Base-by-base conservation (phyloP, 331 rosid species). In the Pyracantha coccinea region DNA sequence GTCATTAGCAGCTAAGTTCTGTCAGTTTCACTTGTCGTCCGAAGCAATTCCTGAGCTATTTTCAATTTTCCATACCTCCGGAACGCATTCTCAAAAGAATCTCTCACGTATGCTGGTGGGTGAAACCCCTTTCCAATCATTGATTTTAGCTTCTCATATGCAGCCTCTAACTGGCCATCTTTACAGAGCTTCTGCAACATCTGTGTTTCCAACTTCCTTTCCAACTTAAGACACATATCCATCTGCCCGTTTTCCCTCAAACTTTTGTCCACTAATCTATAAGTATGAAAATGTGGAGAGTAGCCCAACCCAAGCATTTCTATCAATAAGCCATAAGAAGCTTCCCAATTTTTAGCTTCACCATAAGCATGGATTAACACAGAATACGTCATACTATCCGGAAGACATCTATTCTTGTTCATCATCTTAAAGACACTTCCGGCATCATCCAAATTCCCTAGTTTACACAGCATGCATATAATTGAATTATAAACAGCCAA, bases 401-500 rank as follows among this genome's bases (percentile, higher is more conserved):
- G 90, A 64, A 82, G 55, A 35, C 96, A 86, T 68, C 93, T 74
- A 23, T 88, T 85, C 83, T 73, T 88, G 77, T 83, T 86, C 96
- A 90, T 90, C 32, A 83, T 80, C 75, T 85, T 85, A 54, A 81
- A 88, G 17, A 90, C 90, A 76, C 76, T 78, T 13, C 70, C 78
- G 4, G 96, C 96, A 75, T 70, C 76, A 55, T 75, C 83, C 75
- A 88, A 77, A 72, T 77, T 83, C 23, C 96, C 91, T 69, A 86
- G n/a, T 78, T 86, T 90, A 79, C 96, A 90, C 19, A 88, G 71
- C 93, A 88, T 82, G 55, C 78, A 75, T 74, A 90, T 86, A 77
- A 90, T 47, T 74, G 85, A 72, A 78, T 85, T 90, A 77, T 88
- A 88, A 78, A 86, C 81, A 44, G 57, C 81, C 83, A 90, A 68